These are phyloP conservation scores for Geotrichum citri-aurantii DNA, from an alignment of 1,139 yeast genomes.

Conservation along the genomic window DNA sequence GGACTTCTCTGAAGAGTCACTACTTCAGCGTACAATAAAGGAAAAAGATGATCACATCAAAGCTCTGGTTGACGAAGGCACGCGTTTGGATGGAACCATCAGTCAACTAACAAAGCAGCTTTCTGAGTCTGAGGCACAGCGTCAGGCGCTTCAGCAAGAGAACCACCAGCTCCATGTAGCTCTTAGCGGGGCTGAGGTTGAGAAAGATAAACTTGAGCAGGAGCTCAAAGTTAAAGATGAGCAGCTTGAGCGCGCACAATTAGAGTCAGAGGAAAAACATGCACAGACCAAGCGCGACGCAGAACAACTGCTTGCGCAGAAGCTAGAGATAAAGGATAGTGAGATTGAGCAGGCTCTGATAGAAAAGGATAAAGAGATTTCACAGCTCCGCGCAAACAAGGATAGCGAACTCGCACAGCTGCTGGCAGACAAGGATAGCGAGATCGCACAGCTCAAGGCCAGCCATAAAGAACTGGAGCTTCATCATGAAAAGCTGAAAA, in stretches of 20 bases:
- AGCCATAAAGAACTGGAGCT: conserved; percentile 10
- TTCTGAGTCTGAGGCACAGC: conserved; percentile 30
- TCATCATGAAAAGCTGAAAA: conserved; percentile 18
- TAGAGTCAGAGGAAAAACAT: neutral
- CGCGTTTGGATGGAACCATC: conserved; percentile 30
- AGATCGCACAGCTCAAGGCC: neutral
- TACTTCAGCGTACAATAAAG: conserved; percentile 19
- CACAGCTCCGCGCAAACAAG: neutral
- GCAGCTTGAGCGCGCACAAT: neutral
- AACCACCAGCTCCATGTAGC: conserved; percentile 20
- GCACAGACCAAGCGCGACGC: neutral
- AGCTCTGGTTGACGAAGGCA: conserved; percentile 30
- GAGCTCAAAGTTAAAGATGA: conserved; percentile 8
- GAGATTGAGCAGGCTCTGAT: conserved; percentile 16
- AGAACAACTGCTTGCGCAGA: conserved; percentile 4
- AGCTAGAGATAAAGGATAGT: neutral
- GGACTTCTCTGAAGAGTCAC: neutral
- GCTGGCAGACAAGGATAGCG: neutral
- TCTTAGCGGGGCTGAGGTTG: conserved; percentile 28
- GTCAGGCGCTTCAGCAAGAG: conserved; percentile 32
- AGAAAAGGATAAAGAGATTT: conserved; percentile 12
- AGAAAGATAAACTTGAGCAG: conserved; percentile 18
- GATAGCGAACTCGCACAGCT: conserved; percentile 7
- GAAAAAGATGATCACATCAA: conserved; percentile 32
- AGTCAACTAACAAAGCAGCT: conserved; percentile 29